Percentiles rank a stretch among this genome's conserved stretches.
Evolutionary conservation across 768 basidiomycete genomes (phyloP).

Genomic region (Boletellus sp.): DNA sequence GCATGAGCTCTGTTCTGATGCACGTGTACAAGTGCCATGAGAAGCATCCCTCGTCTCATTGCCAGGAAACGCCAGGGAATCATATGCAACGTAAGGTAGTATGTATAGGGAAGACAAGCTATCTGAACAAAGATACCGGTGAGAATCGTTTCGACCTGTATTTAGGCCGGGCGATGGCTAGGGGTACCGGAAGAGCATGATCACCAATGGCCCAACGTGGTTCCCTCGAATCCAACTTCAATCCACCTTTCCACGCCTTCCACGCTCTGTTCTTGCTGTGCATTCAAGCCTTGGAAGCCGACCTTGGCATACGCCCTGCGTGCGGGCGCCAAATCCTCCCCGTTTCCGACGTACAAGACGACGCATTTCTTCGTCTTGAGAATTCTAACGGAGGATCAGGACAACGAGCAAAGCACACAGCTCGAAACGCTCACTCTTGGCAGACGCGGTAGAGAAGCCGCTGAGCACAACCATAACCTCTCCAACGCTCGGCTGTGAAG

Average conservation of each 20-base stretch:
- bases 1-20: background rate
- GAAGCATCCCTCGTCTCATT: background rate
- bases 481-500: slow-evolving; percentile 52
- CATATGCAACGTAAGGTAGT: background rate
- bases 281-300: slow-evolving; percentile 58
- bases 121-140: background rate
- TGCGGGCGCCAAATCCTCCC: slow-evolving; percentile 44
- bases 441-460: slow-evolving; percentile 58
- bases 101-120: background rate
- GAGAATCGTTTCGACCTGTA: too few relatives aligned
- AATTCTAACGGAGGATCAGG: slow-evolving; percentile 24
- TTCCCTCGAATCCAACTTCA: slow-evolving; percentile 58
- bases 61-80: background rate
- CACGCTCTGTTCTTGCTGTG: slow-evolving; percentile 24
- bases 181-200: background rate
- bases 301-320: slow-evolving; percentile 57
- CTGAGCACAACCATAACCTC: slow-evolving; percentile 55
- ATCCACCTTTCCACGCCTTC: slow-evolving; percentile 54
- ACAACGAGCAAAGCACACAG: background rate
- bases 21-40: slow-evolving; percentile 3
- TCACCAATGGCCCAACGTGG: slow-evolving; percentile 66
- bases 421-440: slow-evolving; percentile 40
- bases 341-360: slow-evolving; percentile 67
- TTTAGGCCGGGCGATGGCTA: background rate
- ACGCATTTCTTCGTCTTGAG: slow-evolving; percentile 43